Base-by-base conservation (phyloP, 129 eudicot genomes). In the Pulicaria dysenterica region DNA sequence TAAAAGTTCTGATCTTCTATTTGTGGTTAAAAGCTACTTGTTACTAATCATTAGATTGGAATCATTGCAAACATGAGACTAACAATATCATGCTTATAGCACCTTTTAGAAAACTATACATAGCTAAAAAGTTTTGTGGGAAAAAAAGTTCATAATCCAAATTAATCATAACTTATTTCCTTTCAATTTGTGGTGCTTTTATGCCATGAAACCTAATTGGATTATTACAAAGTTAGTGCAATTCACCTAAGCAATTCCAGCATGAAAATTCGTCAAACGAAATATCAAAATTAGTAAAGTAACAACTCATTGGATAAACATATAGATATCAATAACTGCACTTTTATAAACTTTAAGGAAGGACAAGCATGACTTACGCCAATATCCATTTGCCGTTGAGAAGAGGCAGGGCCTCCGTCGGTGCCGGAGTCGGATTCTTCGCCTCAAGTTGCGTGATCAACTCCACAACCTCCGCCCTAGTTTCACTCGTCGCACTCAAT, bases 371-470 rank as follows among this genome's bases (percentile, higher is more conserved):
- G 58, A 83, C 92, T 77, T 77, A 89, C 98, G 92, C 92, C 46
- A 93, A 87, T 67, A 89, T 89, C 98, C 98, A 93, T 72, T 93
- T 93, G 57, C 95, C 98, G 44, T 89, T 90, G 67, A 93, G 92
- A 8, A 87, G 86, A 69, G 87, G 12, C 56, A 93, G 70, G 56
- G 96, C 96, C 47, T 93, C 86, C 8, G 95, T 89, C 3, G 96
- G 98, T 4, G 88, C 95, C 39, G 95, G 95, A 59, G 90, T 93
- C 0, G 96, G 96, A 42, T 93, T 89, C 63, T 75, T 87, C 4
- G 96, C 87, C 85, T 93, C 96, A 40, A 93, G 90, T 82, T 87
- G 92, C 58, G 92, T 81, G 61, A 93, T 93, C 41, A 87, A 58
- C 81, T 89, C 98, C 36, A 85, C 92, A 64, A 93, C 78, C 87